These are phyloP conservation scores for Pseudogymnoascus sp. DNA, from an alignment of 2,329 filamentous ascomycete genomes.

Conservation along the genomic window DNA sequence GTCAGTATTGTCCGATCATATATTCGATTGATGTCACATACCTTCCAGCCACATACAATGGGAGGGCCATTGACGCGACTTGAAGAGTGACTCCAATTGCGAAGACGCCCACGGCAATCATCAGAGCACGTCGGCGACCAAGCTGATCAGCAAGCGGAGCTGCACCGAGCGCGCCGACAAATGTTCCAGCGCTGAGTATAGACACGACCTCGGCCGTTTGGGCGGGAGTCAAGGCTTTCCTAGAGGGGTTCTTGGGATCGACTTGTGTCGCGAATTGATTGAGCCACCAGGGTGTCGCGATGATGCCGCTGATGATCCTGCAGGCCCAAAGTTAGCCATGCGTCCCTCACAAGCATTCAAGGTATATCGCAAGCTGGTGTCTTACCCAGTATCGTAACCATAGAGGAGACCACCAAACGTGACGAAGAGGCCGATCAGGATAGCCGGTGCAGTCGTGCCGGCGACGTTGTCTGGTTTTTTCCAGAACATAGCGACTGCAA, in stretches of 20 bases:
- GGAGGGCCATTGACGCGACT: conserved; percentile 55
- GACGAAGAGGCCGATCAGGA: conserved; percentile 66
- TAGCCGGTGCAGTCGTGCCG: conserved; percentile 64
- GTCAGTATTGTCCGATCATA: conserved; percentile 28
- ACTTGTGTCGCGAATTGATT: conserved; percentile 49
- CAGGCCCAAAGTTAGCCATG: conserved; percentile 16
- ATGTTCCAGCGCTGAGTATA: conserved; percentile 75
- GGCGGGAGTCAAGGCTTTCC: conserved; percentile 37
- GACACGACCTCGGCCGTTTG: conserved; percentile 71
- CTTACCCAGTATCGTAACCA: conserved; percentile 65
- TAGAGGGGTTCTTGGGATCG: conserved; percentile 29
- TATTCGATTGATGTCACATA: conserved; percentile 27
- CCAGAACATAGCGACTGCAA: conserved; percentile 35
- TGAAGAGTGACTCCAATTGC: conserved; percentile 67
- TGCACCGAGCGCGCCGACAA: conserved; percentile 64
- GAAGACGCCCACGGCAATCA: conserved; percentile 60
- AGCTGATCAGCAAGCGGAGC: conserved; percentile 62
- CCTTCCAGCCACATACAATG: conserved; percentile 56
- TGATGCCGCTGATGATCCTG: conserved; percentile 64
- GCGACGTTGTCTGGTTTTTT: conserved; percentile 70
- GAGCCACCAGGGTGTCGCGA: conserved; percentile 64
- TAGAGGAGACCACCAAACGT: conserved; percentile 63
- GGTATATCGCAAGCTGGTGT: conserved; percentile 12
- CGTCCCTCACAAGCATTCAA: not conserved
- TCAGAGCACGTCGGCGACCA: conserved; percentile 54